Conservation (phyloP, 78 protist genomes). For the Anaeramoeba flamelloides region DNA sequence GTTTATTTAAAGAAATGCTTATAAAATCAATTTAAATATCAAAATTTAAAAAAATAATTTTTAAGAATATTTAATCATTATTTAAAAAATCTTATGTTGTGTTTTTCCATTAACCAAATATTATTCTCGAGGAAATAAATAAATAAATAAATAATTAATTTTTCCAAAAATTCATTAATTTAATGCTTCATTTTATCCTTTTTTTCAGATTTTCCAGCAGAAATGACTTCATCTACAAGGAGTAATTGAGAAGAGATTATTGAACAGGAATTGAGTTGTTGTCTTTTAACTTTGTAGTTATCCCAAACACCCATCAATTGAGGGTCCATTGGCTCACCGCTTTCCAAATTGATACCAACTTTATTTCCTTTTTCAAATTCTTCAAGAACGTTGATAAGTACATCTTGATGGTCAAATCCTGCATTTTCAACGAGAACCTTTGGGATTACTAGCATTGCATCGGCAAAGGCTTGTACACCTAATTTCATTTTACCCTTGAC, state of each 20-base stretch:
- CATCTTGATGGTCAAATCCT: slow-evolving; percentile 79
- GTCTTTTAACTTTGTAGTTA: slow-evolving; percentile 83
- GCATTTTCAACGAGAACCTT: slow-evolving; percentile 74
- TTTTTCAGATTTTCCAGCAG: slow-evolving; percentile 67
- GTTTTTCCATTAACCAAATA: no score
- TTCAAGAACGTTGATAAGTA: slow-evolving; percentile 55
- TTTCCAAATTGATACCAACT: slow-evolving; percentile 71
- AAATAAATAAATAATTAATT: no score
- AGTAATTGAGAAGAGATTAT: slow-evolving; percentile 77
- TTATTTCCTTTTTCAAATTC: slow-evolving; percentile 30
- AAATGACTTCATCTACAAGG: slow-evolving; percentile 92
- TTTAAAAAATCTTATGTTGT: no score
- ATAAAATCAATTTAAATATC: no score
- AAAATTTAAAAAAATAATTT: no score
- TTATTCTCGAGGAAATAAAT: no score
- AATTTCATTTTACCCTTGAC: neutral
- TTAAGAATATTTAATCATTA: no score
- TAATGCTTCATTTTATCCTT: no score
- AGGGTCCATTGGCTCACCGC: slow-evolving; percentile 82
- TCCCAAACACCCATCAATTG: slow-evolving; percentile 78
- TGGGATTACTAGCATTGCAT: slow-evolving; percentile 87
- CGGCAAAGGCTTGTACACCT: slow-evolving; percentile 79
- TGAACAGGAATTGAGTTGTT: slow-evolving; percentile 55
- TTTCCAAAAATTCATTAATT: no score
- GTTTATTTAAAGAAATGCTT: no score